Evolutionary conservation across 768 basidiomycete species (phyloP).

Genomic region (Crepidotus variabilis): DNA sequence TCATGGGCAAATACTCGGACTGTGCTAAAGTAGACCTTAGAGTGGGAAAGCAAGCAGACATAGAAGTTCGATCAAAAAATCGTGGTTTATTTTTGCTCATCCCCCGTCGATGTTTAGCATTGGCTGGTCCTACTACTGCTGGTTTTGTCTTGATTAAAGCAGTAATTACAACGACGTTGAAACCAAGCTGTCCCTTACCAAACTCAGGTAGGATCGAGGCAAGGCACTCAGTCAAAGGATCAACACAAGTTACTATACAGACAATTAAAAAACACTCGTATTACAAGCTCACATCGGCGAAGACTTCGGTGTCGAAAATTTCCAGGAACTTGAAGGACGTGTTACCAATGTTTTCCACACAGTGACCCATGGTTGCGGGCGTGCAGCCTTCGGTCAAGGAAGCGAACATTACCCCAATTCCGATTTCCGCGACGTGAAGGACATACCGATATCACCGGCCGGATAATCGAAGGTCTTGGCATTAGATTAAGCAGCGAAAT

Average conservation of each 20-base stretch:
- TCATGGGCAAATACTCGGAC: too few relatives aligned
- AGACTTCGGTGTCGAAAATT: slow-evolving; percentile 50
- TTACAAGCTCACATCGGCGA: slow-evolving; percentile 50
- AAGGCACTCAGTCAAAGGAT: slow-evolving; percentile 40
- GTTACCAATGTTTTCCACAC: slow-evolving; percentile 65
- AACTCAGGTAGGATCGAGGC: slow-evolving; percentile 54
- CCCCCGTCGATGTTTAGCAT: background rate
- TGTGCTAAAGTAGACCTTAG: too few relatives aligned
- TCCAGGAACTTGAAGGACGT: slow-evolving; percentile 57
- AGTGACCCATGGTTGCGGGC: slow-evolving; percentile 64
- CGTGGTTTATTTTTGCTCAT: background rate
- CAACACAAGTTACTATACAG: background rate
- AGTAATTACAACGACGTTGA: slow-evolving; percentile 47
- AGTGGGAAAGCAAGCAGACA: too few relatives aligned
- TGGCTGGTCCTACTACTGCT: slow-evolving; percentile 11
- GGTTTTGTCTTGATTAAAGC: slow-evolving; percentile 50
- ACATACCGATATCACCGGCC: slow-evolving; percentile 42
- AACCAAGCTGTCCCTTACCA: slow-evolving; percentile 55
- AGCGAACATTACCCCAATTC: background rate
- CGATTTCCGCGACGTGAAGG: background rate
- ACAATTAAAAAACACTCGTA: slow-evolving; percentile 4
- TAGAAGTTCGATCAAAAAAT: background rate
- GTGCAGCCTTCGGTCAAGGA: slow-evolving; percentile 36
- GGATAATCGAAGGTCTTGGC: slow-evolving; percentile 59
- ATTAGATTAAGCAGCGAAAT: slow-evolving; percentile 53